Conservation (phyloP, 306 rosid genomes). For the Sophora flavescens region DNA sequence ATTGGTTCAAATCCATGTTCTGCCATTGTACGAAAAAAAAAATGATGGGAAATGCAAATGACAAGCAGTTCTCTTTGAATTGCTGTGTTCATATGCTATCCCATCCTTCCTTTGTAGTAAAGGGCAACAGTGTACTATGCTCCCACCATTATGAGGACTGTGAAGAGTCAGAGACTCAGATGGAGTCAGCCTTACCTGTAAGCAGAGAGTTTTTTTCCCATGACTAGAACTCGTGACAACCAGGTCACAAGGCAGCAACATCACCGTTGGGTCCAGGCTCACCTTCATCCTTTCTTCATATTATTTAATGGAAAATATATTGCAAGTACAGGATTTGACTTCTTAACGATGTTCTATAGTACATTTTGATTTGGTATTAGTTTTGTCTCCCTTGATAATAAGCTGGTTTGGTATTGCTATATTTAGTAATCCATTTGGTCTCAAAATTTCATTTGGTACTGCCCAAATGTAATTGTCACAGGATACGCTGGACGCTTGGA, state of each 20-base stretch:
- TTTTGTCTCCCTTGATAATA: background rate
- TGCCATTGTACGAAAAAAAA: background rate
- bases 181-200: background rate
- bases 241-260: background rate
- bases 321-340: background rate
- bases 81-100: background rate
- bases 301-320: background rate
- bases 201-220: background rate
- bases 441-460: background rate
- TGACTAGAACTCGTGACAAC: background rate
- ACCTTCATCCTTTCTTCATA: background rate
- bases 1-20: background rate
- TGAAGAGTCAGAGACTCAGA: slow-evolving; percentile 15
- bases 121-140: background rate
- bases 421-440: slow-evolving; percentile 7
- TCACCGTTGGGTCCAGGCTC: background rate
- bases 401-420: background rate
- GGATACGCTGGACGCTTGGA: background rate
- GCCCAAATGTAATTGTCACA: slow-evolving; percentile 4
- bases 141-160: background rate
- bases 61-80: background rate
- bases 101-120: background rate
- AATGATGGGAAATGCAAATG: slow-evolving; percentile 25
- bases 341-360: background rate
- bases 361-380: background rate